A percentile compares a stretch with the other conserved stretches of the same genome.
phyloP scores from a whole-genome alignment of 176 grass and related monocot genomes.

The Hordeum vulgare region DNA sequence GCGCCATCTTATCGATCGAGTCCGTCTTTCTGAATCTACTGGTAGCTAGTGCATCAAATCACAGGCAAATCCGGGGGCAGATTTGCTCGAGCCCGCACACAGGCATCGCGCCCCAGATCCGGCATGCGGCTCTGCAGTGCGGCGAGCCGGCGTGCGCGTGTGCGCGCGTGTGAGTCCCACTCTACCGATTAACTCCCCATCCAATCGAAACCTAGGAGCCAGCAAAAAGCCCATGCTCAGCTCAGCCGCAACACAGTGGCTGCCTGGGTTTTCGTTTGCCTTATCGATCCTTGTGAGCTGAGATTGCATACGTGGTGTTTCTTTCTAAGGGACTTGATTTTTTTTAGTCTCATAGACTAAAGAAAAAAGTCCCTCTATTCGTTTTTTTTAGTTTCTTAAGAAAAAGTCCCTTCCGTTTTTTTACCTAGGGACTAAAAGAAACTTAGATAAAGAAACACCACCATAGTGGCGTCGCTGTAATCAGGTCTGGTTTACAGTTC shows the following conservation, averaged over 20 bases:
- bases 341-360: no score
- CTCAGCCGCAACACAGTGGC: background rate
- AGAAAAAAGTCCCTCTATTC: no score
- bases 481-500: background rate
- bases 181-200: background rate
- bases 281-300: background rate
- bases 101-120: conserved; percentile 1
- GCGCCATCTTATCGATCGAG: no score
- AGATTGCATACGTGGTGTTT: no score
- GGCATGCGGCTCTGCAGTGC: background rate
- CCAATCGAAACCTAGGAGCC: conserved; percentile 20
- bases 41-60: conserved; percentile 33
- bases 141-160: background rate
- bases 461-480: background rate
- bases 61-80: conserved; percentile 27
- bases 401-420: no score
- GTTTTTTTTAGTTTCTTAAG: no score
- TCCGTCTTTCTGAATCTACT: conserved; percentile 23
- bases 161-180: background rate
- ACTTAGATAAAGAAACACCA: no score
- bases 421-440: no score
- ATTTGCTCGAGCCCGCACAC: conserved; percentile 18
- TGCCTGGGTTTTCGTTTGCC: background rate
- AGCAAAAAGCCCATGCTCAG: background rate
- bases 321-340: no score